These are phyloP conservation scores for Psidium friedrichsthalianum DNA, from an alignment of 345 rosid genomes.

Conservation along the genomic window DNA sequence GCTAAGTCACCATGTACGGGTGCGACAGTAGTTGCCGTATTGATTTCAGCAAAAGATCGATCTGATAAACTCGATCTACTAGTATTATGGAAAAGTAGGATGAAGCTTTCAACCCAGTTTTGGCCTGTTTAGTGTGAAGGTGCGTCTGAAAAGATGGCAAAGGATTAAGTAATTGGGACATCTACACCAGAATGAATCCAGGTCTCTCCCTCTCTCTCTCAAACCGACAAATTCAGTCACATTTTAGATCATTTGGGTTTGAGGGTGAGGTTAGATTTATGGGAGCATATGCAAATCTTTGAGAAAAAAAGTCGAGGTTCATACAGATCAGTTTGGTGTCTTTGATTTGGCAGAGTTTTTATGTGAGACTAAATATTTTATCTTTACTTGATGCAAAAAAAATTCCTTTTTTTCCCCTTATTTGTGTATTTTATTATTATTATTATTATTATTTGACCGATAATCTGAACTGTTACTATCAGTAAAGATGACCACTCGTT, in stretches of 20 bases:
- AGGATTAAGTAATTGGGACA: slow-evolving; percentile 8
- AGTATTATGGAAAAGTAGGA: neutral
- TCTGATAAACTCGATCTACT: neutral
- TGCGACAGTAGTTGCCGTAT: neutral
- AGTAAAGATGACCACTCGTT: neutral
- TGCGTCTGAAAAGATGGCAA: slow-evolving; percentile 5
- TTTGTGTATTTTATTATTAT: neutral
- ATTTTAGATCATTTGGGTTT: neutral
- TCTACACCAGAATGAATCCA: slow-evolving; percentile 1
- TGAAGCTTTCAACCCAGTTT: neutral
- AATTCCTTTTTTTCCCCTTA: neutral
- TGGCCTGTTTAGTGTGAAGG: slow-evolving; percentile 8
- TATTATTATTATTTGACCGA: neutral
- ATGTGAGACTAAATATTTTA: neutral
- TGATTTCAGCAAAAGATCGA: neutral
- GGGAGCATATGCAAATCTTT: neutral
- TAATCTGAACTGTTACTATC: neutral
- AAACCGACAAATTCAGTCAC: neutral
- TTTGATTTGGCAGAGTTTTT: neutral
- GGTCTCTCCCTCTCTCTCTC: neutral
- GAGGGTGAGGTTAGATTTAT: neutral
- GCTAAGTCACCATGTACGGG: neutral
- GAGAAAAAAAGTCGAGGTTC: neutral
- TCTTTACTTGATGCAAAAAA: too few relatives aligned
- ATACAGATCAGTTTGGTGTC: neutral